Evolutionary conservation across 2,329 filamentous ascomycete species (phyloP), one percentile per base, ranked within the genome.

Genomic region (Fusarium abutilonis): DNA sequence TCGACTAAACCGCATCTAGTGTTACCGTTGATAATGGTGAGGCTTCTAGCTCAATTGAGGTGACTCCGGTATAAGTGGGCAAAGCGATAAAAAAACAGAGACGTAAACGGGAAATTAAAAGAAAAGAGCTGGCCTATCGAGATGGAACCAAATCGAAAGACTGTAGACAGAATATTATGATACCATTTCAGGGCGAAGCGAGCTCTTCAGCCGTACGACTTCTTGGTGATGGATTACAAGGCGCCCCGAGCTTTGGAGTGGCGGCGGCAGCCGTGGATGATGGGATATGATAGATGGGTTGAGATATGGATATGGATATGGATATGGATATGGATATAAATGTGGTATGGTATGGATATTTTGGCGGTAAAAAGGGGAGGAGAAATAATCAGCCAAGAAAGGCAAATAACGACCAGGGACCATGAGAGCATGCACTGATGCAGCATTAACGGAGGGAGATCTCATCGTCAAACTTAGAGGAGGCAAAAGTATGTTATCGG

Each of bases 51-150:
- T 64, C 47, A 50, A 55, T 53, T 36, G 41, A 63, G 60, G 47
- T 40, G 53, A 50, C 61, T 58, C 61, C 61, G 52, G 53, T 64
- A 64, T 62, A 58, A 62, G 58, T 62, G 58, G 56, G 45, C 56
- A 60, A 43, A 10, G 36, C n/a, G 4, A 4, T 11, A 10, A 31
- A 31, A 49, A 44, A 39, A 48, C 17, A 17, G 32, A 34, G 45
- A 60, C 40, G 47, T 64, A 64, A 64, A 53, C 32, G 46, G 40
- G 53, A 45, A 54, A 63, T 63, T 62, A 58, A 49, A 21, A 28
- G 43, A 35, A 39, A 34, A 36, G 21, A 26, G 31, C 49, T 23
- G 29, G 29, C 29, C 14, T 9, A 39, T 14, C 13, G 51, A 57
- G 60, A 61, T 44, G 43, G 61, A 60, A 64, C 32, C 51, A 41